Evolutionary conservation across 345 rosid genomes (phyloP).

Genomic region (Citrus mangshanensis): DNA sequence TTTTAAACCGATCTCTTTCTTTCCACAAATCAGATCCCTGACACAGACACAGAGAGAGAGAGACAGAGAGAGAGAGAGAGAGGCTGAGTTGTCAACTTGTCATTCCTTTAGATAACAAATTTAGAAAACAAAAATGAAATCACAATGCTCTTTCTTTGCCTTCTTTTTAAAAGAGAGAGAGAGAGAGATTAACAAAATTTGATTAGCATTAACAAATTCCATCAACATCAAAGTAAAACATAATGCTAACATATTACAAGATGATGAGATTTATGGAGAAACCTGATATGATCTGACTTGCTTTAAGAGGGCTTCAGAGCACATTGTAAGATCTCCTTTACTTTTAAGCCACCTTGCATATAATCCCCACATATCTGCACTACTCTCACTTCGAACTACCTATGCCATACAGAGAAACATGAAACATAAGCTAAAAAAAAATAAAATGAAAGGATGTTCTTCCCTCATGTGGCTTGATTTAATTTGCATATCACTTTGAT

Average conservation of each 20-base stretch:
- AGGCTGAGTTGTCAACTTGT: too few species aligned
- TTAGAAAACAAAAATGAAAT: too few species aligned
- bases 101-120: too few species aligned
- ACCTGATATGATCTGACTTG: conserved; percentile 98
- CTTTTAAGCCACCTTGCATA: conserved; percentile 88
- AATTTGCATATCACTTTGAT: background rate
- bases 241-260: background rate
- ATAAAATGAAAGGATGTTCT: background rate
- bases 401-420: conserved; percentile 26
- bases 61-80: too few species aligned
- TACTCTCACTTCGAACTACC: conserved; percentile 59
- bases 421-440: background rate
- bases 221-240: background rate
- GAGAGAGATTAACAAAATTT: background rate
- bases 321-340: conserved; percentile 83
- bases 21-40: conserved; percentile 42
- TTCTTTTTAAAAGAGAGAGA: background rate
- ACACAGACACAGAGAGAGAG: too few species aligned
- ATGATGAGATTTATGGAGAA: conserved; percentile 11
- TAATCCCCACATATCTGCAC: conserved; percentile 79
- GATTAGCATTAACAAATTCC: background rate
- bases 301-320: conserved; percentile 86
- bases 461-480: background rate
- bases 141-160: too few species aligned
- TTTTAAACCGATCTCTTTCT: too few species aligned